These are phyloP conservation scores for Vitis hybrid DNA, from an alignment of 177 flowering plant genomes.

Conservation along the genomic window DNA sequence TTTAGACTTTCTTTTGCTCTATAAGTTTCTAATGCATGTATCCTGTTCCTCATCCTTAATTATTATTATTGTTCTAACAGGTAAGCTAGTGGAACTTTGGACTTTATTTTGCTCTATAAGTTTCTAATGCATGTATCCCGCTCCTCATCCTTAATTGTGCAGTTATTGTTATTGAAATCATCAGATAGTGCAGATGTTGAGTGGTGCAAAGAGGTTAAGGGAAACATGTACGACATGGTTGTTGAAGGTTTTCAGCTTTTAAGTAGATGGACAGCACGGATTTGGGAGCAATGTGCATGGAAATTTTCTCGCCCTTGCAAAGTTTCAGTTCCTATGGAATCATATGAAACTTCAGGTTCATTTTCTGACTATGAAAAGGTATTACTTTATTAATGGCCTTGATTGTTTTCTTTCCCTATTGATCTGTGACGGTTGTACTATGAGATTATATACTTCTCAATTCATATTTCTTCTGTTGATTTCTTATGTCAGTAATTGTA, in stretches of 20 bases:
- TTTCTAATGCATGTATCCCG: background rate
- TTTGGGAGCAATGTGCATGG: slow-evolving; percentile 99
- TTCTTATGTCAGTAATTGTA: too few species aligned
- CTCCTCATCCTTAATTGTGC: slow-evolving; percentile 18
- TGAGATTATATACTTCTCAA: too few species aligned
- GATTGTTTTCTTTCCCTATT: too few species aligned
- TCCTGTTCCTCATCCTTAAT: background rate
- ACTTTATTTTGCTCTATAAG: background rate
- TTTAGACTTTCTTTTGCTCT: too few species aligned
- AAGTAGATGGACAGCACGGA: slow-evolving; percentile 90
- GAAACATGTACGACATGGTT: slow-evolving; percentile 92
- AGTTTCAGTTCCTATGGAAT: slow-evolving; percentile 58
- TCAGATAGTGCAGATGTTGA: slow-evolving; percentile 79
- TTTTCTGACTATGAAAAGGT: slow-evolving; percentile 96
- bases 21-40: background rate
- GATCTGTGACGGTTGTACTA: too few species aligned
- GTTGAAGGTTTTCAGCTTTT: slow-evolving; percentile 98
- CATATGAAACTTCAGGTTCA: slow-evolving; percentile 46
- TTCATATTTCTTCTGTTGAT: too few species aligned
- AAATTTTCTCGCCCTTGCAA: slow-evolving; percentile 99
- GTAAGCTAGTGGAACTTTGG: too few species aligned
- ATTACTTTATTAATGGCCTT: background rate
- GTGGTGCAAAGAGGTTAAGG: slow-evolving; percentile 93
- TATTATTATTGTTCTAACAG: slow-evolving; percentile 9
- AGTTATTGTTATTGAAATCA: slow-evolving; percentile 77